A percentile compares a stretch with the other conserved stretches of the same genome.
These are phyloP conservation scores for Cruciata laevipes DNA, from an alignment of 257 asterid genomes.

Conservation along the genomic window DNA sequence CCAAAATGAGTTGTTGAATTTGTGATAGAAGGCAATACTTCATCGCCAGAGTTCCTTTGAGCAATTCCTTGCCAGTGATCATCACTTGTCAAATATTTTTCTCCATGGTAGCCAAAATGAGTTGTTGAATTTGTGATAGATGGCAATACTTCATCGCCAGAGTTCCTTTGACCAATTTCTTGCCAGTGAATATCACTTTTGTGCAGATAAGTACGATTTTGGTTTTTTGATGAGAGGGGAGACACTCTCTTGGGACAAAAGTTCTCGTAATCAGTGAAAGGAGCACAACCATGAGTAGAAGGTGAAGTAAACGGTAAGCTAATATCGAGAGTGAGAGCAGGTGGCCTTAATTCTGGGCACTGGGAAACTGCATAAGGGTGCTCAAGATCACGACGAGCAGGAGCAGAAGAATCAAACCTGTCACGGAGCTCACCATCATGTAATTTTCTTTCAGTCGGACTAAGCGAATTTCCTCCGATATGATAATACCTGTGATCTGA, in stretches of 20 bases:
- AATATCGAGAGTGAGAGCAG: conserved; percentile 25
- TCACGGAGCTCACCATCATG: conserved; percentile 12
- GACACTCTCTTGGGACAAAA: conserved; percentile 1
- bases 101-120: conserved; percentile 16
- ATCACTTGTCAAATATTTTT: conserved; percentile 26
- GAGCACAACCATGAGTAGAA: conserved; percentile 11
- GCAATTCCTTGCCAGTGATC: too few species aligned
- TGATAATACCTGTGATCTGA: conserved; percentile 20
- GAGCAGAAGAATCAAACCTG: neutral
- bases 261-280: conserved; percentile 12
- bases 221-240: conserved; percentile 23
- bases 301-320: conserved; percentile 22
- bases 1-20: conserved; percentile 7
- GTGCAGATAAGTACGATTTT: conserved; percentile 14
- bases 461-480: conserved; percentile 24
- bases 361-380: conserved; percentile 12
- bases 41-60: conserved; percentile 19
- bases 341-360: conserved; percentile 23
- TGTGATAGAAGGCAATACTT: conserved; percentile 15
- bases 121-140: conserved; percentile 15
- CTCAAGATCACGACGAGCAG: neutral
- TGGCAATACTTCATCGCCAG: conserved; percentile 17
- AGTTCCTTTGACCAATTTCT: conserved; percentile 20
- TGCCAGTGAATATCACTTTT: conserved; percentile 24
- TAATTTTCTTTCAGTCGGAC: conserved; percentile 19